These are phyloP conservation scores for Paramecium sonneborni DNA, from an alignment of 73 alveolate genomes.

Conservation along the genomic window DNA sequence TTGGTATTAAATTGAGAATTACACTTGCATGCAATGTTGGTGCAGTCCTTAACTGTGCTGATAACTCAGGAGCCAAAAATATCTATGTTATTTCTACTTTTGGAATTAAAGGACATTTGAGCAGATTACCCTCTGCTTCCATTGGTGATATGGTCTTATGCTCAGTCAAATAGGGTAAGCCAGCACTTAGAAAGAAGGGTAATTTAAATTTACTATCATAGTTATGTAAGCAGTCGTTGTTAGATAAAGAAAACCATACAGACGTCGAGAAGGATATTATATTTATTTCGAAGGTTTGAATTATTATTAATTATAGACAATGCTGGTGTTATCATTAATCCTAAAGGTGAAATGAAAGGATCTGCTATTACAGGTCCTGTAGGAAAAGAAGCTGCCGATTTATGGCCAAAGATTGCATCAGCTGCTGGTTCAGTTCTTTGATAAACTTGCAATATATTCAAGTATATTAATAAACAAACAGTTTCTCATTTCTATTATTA, in stretches of 20 bases:
- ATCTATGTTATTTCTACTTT: conserved; percentile 88
- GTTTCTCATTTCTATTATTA: not conserved
- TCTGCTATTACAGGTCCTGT: conserved; percentile 95
- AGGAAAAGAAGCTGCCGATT: conserved; percentile 93
- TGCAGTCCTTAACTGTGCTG: conserved; percentile 97
- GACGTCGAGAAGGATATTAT: conserved; percentile 97
- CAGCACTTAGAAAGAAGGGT: conserved; percentile 98
- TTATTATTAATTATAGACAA: conserved; percentile 69
- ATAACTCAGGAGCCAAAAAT: conserved; percentile 92
- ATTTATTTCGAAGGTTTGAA: conserved; percentile 92
- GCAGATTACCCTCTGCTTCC: conserved; percentile 83
- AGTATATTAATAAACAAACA: not conserved
- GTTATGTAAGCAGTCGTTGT: conserved; percentile 94
- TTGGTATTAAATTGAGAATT: conserved; percentile 63
- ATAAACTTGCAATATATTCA: conserved; percentile 47
- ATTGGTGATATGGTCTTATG: conserved; percentile 97
- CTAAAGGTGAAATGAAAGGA: conserved; percentile 99
- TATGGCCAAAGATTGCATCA: conserved; percentile 98
- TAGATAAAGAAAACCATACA: conserved; percentile 97
- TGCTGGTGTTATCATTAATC: conserved; percentile 98
- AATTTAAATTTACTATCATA: conserved; percentile 38
- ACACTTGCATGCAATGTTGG: conserved; percentile 86
- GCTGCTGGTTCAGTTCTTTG: conserved; percentile 95
- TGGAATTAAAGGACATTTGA: conserved; percentile 80
- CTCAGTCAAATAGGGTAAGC: conserved; percentile 98